Evolutionary conservation across 1,284 basidiomycete genomes (phyloP), one percentile per base, ranked within the genome.

Genomic region (Veloboletus limbatus): DNA sequence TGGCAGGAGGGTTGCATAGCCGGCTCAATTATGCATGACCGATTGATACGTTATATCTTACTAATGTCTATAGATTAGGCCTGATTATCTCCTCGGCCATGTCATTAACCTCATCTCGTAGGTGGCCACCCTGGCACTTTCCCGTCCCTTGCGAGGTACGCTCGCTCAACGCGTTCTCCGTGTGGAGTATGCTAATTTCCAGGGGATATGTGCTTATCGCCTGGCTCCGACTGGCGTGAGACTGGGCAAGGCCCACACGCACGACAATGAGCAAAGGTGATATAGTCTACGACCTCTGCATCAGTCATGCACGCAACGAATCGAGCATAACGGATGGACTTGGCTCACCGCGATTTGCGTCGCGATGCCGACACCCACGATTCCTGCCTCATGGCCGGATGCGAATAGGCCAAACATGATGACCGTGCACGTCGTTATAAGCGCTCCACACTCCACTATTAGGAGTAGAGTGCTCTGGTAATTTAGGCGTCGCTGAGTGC

Each of bases 371-470:
- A 53, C 41, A 6, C 45, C 55, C 14, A 46, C 44, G 24, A 59
- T 43, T 10, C 54, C 54, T 3, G 47, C 24, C 4, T 48, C 36
- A 25, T 55, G 46, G 17, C 45, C 52, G 32, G 52, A 44, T 22
- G 46, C 36, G 16, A 40, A 59, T 3, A 59, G 36, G 14, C 21
- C 26, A 26, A 57, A 57, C 57, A 57, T 52, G 28, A 57, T 30
- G n/a, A 45, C n/a, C 16, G 57, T 55, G 25, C 48, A 52, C 5
- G 37, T 40, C 4, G 58, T 57, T 43, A 57, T 57, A 24, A 60
- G 46, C 3, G 48, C 55, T 5, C 57, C 57, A 4, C 53, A 58
- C 33, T 57, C 56, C 21, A 57, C 34, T 22, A 60, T 32, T 11
- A 57, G 36, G n/a, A 57, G 41, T 11, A 47, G 42, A 14, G 20